Conservation (phyloP, 331 rosid species). For the Phaseolus coccineus region DNA sequence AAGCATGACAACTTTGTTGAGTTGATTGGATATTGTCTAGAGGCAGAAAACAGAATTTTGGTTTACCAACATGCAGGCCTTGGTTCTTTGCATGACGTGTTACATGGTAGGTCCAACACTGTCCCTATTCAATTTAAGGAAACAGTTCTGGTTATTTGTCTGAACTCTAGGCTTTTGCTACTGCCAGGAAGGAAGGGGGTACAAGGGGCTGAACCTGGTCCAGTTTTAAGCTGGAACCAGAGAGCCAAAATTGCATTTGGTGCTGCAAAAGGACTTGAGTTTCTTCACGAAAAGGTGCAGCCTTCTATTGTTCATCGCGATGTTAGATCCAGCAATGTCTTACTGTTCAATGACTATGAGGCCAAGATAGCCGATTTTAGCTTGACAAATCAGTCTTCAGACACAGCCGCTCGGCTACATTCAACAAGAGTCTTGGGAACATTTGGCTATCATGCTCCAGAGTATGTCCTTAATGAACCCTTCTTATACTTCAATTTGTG, state of each 20-base stretch:
- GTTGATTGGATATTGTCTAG: conserved; percentile 90
- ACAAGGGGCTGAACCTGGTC: conserved; percentile 97
- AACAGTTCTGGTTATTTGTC: conserved; percentile 4
- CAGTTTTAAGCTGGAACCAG: conserved; percentile 80
- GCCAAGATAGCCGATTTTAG: conserved; percentile 92
- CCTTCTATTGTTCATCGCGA: conserved; percentile 94
- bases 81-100: conserved; percentile 95
- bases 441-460: conserved; percentile 94
- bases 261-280: conserved; percentile 96
- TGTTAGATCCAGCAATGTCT: conserved; percentile 92
- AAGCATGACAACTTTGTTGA: conserved; percentile 84
- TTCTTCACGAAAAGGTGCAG: conserved; percentile 89
- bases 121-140: neutral
- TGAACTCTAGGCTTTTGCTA: conserved; percentile 32
- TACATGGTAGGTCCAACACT: conserved; percentile 67
- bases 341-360: conserved; percentile 72
- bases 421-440: conserved; percentile 98
- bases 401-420: conserved; percentile 89
- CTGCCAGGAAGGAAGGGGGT: conserved; percentile 94
- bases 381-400: conserved; percentile 91
- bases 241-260: conserved; percentile 90
- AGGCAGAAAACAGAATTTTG: conserved; percentile 79
- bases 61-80: conserved; percentile 73
- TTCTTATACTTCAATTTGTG: conserved; percentile 15
- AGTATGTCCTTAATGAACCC: conserved; percentile 57